phyloP scores from a whole-genome alignment of 768 basidiomycete genomes.

The Leccinellum albellum region DNA sequence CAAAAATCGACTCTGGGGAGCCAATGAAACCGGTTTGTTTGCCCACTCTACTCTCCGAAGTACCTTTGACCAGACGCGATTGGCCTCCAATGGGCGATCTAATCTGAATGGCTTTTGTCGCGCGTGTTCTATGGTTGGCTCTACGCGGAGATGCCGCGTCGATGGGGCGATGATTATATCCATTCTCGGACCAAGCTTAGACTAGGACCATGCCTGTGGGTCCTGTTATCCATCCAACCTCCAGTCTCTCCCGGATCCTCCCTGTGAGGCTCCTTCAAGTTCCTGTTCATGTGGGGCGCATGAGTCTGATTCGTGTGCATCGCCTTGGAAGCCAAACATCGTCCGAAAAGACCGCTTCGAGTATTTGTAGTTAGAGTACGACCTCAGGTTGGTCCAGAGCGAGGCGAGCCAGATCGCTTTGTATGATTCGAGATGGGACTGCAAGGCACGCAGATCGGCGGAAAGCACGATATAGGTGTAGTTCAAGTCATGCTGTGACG shows the following conservation, averaged over 20 bases:
- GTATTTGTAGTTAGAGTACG: constrained; percentile 26
- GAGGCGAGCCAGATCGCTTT: constrained; percentile 20
- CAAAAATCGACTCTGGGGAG: not conserved
- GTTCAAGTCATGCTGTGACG: not conserved
- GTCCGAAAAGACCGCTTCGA: constrained; percentile 18
- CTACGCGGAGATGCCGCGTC: not conserved
- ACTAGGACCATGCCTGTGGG: constrained; percentile 2
- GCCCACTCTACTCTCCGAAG: not conserved
- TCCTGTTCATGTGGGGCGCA: not conserved
- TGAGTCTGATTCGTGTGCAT: not conserved
- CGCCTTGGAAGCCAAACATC: constrained; percentile 11
- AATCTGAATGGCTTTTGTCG: not conserved
- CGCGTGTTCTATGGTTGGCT: not conserved
- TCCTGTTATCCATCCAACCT: constrained; percentile 19
- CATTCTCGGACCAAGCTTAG: not conserved
- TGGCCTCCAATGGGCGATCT: not conserved
- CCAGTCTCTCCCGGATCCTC: not conserved
- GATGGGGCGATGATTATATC: not conserved
- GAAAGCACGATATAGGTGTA: not conserved
- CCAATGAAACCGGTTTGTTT: not conserved
- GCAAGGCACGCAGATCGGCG: not conserved
- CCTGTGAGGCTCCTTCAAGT: not conserved
- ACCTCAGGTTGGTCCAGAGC: constrained; percentile 19
- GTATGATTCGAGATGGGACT: not conserved
- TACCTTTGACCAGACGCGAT: not conserved